A percentile compares a stretch with the other conserved stretches of the same genome.
Conservation (phyloP, 148 eudicot species). For the Linanthus parryae region DNA sequence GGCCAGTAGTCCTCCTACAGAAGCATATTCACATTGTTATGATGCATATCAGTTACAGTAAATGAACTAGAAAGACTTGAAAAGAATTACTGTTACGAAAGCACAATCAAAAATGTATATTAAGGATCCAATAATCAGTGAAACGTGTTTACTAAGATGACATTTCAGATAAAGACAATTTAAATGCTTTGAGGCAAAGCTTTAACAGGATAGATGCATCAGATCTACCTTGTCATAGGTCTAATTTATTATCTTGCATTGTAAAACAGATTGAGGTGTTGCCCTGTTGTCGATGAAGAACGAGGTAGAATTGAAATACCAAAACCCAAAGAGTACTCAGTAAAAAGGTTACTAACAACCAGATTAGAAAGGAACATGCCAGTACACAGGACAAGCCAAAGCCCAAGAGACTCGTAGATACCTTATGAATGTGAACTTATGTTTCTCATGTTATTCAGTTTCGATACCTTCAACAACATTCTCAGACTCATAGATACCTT, state of each 20-base stretch:
- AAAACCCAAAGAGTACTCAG: too few species aligned
- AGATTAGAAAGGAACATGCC: too few species aligned
- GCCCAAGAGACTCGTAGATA: too few species aligned
- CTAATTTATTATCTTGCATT: not conserved
- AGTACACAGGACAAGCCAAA: too few species aligned
- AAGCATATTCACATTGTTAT: constrained; percentile 10
- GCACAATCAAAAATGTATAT: not conserved
- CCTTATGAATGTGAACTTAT: too few species aligned
- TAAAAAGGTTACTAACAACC: too few species aligned
- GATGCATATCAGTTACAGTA: not conserved
- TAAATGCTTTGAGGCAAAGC: not conserved
- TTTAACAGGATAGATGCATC: not conserved
- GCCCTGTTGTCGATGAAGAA: too few species aligned
- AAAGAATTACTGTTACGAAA: not conserved
- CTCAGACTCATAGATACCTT: too few species aligned
- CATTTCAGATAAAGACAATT: not conserved
- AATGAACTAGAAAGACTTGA: not conserved
- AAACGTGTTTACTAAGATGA: not conserved
- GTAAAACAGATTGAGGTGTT: not conserved
- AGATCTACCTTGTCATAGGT: not conserved
- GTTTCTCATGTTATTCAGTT: too few species aligned
- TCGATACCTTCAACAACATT: too few species aligned
- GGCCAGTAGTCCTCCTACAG: constrained; percentile 84
- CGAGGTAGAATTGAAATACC: too few species aligned
- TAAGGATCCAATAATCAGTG: not conserved